Conservation (phyloP, 75 land plant species). For the Pinus albicaulis region DNA sequence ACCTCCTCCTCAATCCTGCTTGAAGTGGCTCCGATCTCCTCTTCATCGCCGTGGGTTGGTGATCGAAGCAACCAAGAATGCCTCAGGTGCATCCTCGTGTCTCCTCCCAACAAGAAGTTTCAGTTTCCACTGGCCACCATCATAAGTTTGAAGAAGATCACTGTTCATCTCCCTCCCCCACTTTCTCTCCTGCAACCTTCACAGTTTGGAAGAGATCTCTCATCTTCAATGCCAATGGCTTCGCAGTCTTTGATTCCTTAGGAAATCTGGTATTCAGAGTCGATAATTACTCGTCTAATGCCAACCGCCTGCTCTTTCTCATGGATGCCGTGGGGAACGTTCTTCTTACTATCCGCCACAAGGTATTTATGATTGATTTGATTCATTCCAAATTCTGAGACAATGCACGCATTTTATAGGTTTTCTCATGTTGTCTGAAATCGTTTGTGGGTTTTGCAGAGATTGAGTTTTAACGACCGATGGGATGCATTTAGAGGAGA, state of each 20-base stretch:
- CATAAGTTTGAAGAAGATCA: too few species aligned
- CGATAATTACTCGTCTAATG: slow-evolving; percentile 29
- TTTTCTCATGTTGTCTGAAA: too few species aligned
- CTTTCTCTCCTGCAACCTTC: neutral
- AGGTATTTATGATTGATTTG: slow-evolving; percentile 12
- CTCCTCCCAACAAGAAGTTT: too few species aligned
- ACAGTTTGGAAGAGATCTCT: slow-evolving; percentile 54
- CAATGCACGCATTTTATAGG: neutral
- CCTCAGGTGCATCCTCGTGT: too few species aligned
- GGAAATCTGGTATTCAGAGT: slow-evolving; percentile 34
- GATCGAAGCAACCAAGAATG: too few species aligned
- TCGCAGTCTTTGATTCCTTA: slow-evolving; percentile 33
- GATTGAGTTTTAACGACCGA: slow-evolving; percentile 4
- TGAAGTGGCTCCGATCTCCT: too few species aligned
- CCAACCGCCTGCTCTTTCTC: slow-evolving; percentile 14
- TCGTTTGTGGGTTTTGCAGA: slow-evolving; percentile 12
- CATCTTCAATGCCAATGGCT: slow-evolving; percentile 26
- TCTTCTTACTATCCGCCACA: slow-evolving; percentile 21
- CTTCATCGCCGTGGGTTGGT: too few species aligned
- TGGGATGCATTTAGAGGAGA: slow-evolving; percentile 28
- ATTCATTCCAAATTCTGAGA: neutral
- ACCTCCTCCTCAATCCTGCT: too few species aligned
- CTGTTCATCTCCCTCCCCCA: neutral
- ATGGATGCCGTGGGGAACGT: slow-evolving; percentile 38
- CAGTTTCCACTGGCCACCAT: too few species aligned